phyloP scores from a whole-genome alignment of 371 early-diverging fungal species.

The Fennellomyces sp. region DNA sequence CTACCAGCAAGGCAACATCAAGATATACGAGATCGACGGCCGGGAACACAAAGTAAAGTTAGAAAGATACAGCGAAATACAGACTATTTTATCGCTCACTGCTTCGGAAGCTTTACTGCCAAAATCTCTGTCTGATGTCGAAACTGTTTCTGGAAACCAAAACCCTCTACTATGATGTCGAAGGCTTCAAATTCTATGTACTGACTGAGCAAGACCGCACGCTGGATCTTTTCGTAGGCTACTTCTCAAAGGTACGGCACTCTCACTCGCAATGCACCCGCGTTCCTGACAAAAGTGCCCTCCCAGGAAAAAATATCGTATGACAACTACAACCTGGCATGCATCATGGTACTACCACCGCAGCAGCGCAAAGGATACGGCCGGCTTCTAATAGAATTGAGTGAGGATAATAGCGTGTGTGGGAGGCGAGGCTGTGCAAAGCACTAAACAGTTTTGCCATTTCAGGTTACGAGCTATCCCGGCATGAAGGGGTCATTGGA shows the following conservation, averaged over 20 bases:
- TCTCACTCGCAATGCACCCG: no score
- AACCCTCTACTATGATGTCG: conserved; percentile 97
- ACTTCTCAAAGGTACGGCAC: conserved; percentile 76
- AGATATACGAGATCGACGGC: conserved; percentile 94
- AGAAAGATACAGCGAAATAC: conserved; percentile 26
- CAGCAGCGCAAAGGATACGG: conserved; percentile 89
- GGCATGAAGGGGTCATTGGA: conserved; percentile 85
- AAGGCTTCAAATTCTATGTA: conserved; percentile 97
- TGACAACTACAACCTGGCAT: conserved; percentile 86
- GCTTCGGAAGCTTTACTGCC: conserved; percentile 79
- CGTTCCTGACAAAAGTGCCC: no score
- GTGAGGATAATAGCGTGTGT: conserved; percentile 35
- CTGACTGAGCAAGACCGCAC: conserved; percentile 70
- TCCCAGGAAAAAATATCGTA: conserved; percentile 73
- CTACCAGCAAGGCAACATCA: conserved; percentile 77
- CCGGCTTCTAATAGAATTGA: conserved; percentile 84
- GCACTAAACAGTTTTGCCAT: conserved; percentile 1
- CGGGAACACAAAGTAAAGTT: conserved; percentile 71
- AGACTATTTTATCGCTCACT: conserved; percentile 7
- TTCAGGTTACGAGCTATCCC: conserved; percentile 86
- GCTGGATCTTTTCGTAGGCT: conserved; percentile 62
- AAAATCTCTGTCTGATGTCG: conserved; percentile 92
- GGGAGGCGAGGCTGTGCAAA: not conserved
- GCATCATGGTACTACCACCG: conserved; percentile 86
- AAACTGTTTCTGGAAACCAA: conserved; percentile 98